Evolutionary conservation across 129 eudicot genomes (phyloP).

Genomic region (Centrapalus pauciflorus): DNA sequence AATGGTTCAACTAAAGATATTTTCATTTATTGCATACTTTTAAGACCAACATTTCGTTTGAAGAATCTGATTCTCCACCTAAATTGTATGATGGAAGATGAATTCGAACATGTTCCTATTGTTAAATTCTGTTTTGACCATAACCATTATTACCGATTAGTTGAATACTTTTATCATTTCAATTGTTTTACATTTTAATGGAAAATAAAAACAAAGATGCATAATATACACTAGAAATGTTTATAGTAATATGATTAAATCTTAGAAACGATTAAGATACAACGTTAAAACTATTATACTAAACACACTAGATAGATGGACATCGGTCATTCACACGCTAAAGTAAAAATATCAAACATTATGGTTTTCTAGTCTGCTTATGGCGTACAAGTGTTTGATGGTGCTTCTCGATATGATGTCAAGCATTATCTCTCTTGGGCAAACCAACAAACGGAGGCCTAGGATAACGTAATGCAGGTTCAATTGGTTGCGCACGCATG

Average conservation of each 20-base stretch:
- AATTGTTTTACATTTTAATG: no score
- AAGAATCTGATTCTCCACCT: constrained; percentile 37
- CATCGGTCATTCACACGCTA: background rate
- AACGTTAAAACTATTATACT: no score
- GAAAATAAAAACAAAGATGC: no score
- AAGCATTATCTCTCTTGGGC: no score
- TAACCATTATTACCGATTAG: background rate
- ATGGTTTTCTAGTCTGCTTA: background rate
- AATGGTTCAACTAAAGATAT: constrained; percentile 8
- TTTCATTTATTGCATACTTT: background rate
- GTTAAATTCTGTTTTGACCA: constrained; percentile 17
- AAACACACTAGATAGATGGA: background rate
- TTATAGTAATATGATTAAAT: no score
- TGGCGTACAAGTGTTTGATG: background rate
- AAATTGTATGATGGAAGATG: constrained; percentile 16
- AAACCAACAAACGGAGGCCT: no score
- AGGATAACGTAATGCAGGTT: no score
- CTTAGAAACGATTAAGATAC: background rate
- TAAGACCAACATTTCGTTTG: background rate
- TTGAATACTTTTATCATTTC: background rate
- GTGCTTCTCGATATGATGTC: no score
- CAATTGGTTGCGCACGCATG: no score
- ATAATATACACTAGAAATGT: no score
- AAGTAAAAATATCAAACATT: no score
- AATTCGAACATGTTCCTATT: constrained; percentile 28